These are phyloP conservation scores for Acer negundo DNA, from an alignment of 345 rosid genomes.

Conservation along the genomic window DNA sequence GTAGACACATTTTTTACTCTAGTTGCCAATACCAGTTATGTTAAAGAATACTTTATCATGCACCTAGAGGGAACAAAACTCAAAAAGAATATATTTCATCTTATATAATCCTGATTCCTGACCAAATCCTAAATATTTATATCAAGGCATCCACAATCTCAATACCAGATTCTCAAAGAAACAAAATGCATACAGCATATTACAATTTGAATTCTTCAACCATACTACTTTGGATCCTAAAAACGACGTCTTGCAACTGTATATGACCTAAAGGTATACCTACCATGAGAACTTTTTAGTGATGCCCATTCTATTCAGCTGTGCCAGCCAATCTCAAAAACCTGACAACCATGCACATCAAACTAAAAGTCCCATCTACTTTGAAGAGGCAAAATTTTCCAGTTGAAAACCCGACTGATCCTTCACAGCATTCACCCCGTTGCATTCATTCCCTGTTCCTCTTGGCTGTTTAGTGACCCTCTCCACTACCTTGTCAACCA, in stretches of 20 bases:
- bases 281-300: not conserved
- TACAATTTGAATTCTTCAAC: not conserved
- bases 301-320: not conserved
- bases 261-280: constrained; percentile 13
- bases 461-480: constrained; percentile 12
- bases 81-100: not conserved
- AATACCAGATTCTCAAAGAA: not conserved
- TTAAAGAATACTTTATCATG: not conserved
- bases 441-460: constrained; percentile 6
- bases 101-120: not conserved
- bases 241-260: not conserved
- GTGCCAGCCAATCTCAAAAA: constrained; percentile 37
- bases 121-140: not conserved
- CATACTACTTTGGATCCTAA: constrained; percentile 14
- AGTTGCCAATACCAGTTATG: not conserved
- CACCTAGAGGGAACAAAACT: not conserved
- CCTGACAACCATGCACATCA: constrained; percentile 27
- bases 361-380: not conserved
- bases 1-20: not conserved
- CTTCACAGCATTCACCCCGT: constrained; percentile 8
- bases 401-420: constrained; percentile 1
- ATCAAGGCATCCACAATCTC: not conserved
- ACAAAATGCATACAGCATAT: not conserved
- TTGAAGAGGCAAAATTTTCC: constrained; percentile 1
- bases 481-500: constrained; percentile 21